Base-by-base conservation (phyloP, 2,329 filamentous ascomycete genomes). In the Incumbomyces delicatus region DNA sequence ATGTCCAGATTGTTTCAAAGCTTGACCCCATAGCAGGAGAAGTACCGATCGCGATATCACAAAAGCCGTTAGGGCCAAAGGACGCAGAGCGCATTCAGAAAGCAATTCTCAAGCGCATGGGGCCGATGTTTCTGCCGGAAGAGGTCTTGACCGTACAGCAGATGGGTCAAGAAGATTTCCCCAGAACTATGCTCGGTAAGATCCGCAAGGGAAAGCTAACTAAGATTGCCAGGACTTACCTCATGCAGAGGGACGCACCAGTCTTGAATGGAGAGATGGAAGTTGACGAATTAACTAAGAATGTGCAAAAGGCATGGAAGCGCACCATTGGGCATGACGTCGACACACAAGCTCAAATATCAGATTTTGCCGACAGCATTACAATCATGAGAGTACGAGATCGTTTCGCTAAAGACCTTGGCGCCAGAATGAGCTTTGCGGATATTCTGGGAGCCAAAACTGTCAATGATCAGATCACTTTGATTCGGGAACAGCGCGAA, bases 1-100 rank as follows among this genome's bases (percentile, higher is more conserved):
- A 87, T 95, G 54, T 86, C 78, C 2, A 85, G 80, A 86, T 94
- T 1, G 85, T 92, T 0, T 90, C 89, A 1, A 81, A 84, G 0
- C 87, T 95, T 62, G 78, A 83, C 55, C 75, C 75, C 56, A 86
- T 92, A 58, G 90, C 90, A 1, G 90, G 96, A 68, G 78, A 77
- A 1, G 88, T 95, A 0, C 86, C 79, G 4, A 89, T 85, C 0
- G 95, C 95, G 61, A 70, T 95, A 2, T 74, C 90, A 6, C 63
- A 71, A 46, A 69, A 65, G 50, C 53, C 61, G 11, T 44, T 52
- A 16, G 57, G 64, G 46, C 58, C 86, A 10, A 74, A 70, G 1
- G 71, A 71, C 41, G 72, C 81, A 0, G 74, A 77, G 27, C 70
- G 94, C 1, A 74, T 95, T 2, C 69, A 75, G 37, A 67, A 71